phyloP scores from a whole-genome alignment of 371 early-diverging fungal species.

The Mortierella sp. region DNA sequence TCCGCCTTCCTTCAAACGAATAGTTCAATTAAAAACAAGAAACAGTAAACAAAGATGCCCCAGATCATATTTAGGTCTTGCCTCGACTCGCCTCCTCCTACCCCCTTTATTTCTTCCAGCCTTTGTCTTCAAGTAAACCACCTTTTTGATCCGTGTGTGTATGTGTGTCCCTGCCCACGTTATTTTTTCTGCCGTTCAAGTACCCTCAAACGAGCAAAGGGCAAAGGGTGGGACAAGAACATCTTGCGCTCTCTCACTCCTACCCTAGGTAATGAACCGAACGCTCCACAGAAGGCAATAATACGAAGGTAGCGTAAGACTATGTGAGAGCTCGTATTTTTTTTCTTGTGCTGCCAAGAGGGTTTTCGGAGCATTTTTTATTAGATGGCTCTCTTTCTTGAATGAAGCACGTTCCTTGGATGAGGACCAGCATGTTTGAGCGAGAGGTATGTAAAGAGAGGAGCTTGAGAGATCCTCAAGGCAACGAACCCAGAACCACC shows the following conservation, averaged over 20 bases:
- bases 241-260: background rate
- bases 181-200: background rate
- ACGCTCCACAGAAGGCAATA: background rate
- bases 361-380: conserved; percentile 12
- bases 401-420: conserved; percentile 1
- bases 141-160: background rate
- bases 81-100: background rate
- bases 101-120: background rate
- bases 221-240: background rate
- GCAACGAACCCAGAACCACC: background rate
- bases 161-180: background rate
- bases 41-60: background rate
- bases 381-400: background rate
- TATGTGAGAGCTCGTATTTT: background rate
- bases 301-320: too few relatives aligned
- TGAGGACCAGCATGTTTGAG: background rate
- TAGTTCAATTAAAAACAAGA: background rate
- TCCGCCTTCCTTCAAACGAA: background rate
- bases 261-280: background rate
- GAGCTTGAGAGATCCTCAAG: background rate
- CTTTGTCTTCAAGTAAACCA: background rate
- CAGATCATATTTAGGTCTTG: background rate
- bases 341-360: background rate
- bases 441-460: background rate
- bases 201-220: background rate